A percentile compares a stretch with the other conserved stretches of the same genome.
phyloP scores from a whole-genome alignment of 2,329 filamentous ascomycete genomes.

The Calonectria pauciramosa region DNA sequence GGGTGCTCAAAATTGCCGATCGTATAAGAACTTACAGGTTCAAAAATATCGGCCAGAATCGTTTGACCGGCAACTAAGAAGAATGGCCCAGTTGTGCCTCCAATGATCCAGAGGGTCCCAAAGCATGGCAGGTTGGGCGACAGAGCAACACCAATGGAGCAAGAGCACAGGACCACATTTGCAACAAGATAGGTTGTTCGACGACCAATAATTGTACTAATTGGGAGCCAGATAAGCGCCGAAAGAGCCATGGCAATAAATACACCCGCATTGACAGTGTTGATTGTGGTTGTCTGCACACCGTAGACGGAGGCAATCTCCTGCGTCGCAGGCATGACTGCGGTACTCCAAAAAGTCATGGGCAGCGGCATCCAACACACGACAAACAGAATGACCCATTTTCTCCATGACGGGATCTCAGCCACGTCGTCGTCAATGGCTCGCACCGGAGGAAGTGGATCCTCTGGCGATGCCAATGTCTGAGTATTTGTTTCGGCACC shows the following conservation, averaged over 20 bases:
- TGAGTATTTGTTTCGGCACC: constrained; percentile 26
- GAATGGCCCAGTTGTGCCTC: constrained; percentile 43
- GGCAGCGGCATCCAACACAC: constrained; percentile 47
- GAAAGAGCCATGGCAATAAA: constrained; percentile 43
- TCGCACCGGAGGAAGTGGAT: constrained; percentile 7
- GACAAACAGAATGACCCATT: constrained; percentile 46
- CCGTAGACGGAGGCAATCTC: constrained; percentile 36
- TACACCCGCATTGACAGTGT: constrained; percentile 41
- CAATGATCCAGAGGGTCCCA: constrained; percentile 40
- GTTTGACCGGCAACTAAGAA: constrained; percentile 45
- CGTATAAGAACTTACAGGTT: constrained; percentile 32
- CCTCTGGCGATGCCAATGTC: background rate
- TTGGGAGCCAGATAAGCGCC: constrained; percentile 41
- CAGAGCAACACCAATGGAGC: constrained; percentile 39
- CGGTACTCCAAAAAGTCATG: constrained; percentile 47
- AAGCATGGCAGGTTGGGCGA: constrained; percentile 41
- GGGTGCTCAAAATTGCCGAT: background rate
- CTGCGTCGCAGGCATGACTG: constrained; percentile 41
- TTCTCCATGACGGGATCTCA: constrained; percentile 40
- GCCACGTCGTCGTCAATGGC: constrained; percentile 41
- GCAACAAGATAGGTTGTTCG: constrained; percentile 43
- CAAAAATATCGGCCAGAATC: constrained; percentile 44
- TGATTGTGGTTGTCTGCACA: constrained; percentile 33
- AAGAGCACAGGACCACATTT: constrained; percentile 37
- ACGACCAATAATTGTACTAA: constrained; percentile 43